Evolutionary conservation across 495 filamentous ascomycete species (phyloP), one percentile per base, ranked within the genome.

Genomic region (Penicillium alfredii): DNA sequence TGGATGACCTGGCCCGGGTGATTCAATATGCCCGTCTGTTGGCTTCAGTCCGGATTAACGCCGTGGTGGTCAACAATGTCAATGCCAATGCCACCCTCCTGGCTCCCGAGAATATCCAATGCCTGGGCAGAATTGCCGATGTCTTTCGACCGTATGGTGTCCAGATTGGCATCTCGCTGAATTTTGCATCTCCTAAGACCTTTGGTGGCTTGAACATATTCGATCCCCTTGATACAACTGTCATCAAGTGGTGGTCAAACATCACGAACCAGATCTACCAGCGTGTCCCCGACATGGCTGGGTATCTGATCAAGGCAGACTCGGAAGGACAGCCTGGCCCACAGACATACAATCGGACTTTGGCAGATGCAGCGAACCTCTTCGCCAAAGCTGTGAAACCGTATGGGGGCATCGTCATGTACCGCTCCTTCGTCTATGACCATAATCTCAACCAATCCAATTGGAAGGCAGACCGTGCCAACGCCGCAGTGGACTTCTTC

Each of bases 251-350:
- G 71, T 86, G 82, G 81, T 53, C 57, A 0, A 63, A 69, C 30
- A 68, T 76, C 20, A 79, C 81, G 0, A 56, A 73, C 38, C 55
- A 69, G 32, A 58, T 86, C 11, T 83, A 84, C 47, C 32, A 61
- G 5, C 56, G 62, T 6, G 68, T 86, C 2, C 82, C 81, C 0
- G 82, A 86, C 51, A 54, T 84, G 49, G 73, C 73, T 7, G 82
- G 82, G 1, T 86, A 81, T 45, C 69, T 84, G 11, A 69, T 86
- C 40, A 86, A 86, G 51, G 82, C 81, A 8, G 77, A 81, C 53
- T 80, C 76, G n/a, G 82, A 86, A 47, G 81, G 81, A 14, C 78
- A 85, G 55, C 78, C 82, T 0, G 82, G 82, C 2, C 81, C 82
- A 1, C 43, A 79, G 29, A 78, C 75, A 3, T 84, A 84, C 56